Base-by-base conservation (phyloP, 208 protist genomes). In the Tritrichomonas musculus region DNA sequence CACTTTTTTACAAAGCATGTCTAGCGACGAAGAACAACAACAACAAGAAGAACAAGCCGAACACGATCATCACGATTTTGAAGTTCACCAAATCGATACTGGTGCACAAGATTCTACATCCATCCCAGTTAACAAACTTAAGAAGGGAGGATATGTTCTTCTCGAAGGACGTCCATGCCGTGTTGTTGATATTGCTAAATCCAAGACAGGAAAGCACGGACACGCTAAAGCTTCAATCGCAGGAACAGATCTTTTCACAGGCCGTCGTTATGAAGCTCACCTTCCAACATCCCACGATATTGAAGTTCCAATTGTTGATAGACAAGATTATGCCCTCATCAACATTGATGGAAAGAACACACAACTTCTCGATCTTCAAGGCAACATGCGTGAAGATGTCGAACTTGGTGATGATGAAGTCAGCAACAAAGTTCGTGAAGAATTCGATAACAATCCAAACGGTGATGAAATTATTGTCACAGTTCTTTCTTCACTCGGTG, bases 171-270 rank as follows among this genome's bases (percentile, higher is more conserved):
- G 94, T 94, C 98, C 98, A 84, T 99, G 98, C 96, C 99, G 98
- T 96, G 97, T 94, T 99, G 93, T 98, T 98, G 94, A 97, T 98
- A 94, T 98, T 97, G 77, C 73, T 25, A 98, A 98, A 39, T 99
- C 98, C 65, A 99, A 99, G 96, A 98, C 98, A 88, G 98, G 98
- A 93, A 99, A 99, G 96, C 98, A 99, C 96, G 98, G 98, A 94
- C 97, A 98, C 95, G 98, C 98, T 55, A 99, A 99, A 97, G 98
- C 98, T 72, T 97, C 98, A 94, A 97, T 99, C 94, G 97, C 97
- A 93, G 98, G 96, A 93, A 97, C 98, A 88, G 98, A 99, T 94
- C 98, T 99, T 94, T 99, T 99, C 96, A 99, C 97, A 92, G 97
- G 97, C 92, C 99, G 98, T 96, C 99, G 98, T 96, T 97, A 98